Conservation (phyloP, 495 filamentous ascomycete genomes). For the Penicillium soppii region DNA sequence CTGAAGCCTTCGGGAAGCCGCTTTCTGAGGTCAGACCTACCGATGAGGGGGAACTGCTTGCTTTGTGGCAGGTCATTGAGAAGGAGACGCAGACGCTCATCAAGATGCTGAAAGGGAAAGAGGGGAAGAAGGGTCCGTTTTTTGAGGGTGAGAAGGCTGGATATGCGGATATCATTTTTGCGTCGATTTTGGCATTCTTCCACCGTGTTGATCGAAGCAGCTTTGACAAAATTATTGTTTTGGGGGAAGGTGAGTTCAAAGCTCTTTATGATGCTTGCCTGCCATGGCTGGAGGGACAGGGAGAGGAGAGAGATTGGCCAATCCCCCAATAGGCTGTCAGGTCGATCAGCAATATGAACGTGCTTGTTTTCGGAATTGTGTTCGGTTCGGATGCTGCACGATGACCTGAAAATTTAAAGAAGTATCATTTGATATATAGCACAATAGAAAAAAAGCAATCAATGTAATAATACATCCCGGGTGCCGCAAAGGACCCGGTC, state of each 20-base stretch:
- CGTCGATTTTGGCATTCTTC: conserved; percentile 19
- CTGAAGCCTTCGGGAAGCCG: conserved; percentile 29
- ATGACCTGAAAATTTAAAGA: background rate
- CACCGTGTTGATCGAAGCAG: conserved; percentile 18
- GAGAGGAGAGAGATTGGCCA: conserved; percentile 33
- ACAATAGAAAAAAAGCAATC: conserved; percentile 26
- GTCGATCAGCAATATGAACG: background rate
- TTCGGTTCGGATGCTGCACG: conserved; percentile 1
- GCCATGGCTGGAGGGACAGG: conserved; percentile 34
- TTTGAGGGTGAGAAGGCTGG: conserved; percentile 30
- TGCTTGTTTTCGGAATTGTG: background rate
- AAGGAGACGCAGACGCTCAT: conserved; percentile 12
- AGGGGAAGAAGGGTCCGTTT: conserved; percentile 32
- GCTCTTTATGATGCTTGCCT: conserved; percentile 25
- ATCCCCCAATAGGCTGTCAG: conserved; percentile 10
- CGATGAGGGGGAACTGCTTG: conserved; percentile 12
- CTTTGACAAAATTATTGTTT: conserved; percentile 19
- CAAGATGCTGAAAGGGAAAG: conserved; percentile 23
- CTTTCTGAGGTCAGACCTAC: conserved; percentile 27
- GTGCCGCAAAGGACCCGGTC: conserved; percentile 1
- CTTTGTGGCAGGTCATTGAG: conserved; percentile 16
- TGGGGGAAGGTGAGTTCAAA: conserved; percentile 25
- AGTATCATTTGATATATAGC: conserved; percentile 30
- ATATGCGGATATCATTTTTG: conserved; percentile 27
- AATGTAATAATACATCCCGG: conserved; percentile 32